phyloP scores from a whole-genome alignment of 495 filamentous ascomycete species.

The Tuber borchii region DNA sequence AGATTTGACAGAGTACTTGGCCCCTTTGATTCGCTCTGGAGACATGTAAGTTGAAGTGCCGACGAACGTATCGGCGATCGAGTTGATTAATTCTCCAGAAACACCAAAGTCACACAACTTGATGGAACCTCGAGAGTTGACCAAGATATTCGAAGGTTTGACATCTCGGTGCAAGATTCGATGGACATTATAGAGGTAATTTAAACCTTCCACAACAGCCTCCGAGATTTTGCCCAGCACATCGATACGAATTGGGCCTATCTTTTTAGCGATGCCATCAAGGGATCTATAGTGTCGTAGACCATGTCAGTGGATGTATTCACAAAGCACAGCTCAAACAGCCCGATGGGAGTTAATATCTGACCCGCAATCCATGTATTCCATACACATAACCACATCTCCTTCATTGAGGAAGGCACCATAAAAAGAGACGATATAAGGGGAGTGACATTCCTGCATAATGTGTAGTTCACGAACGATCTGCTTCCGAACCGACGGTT shows the following conservation, averaged over 20 bases:
- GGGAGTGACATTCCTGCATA: conserved; percentile 94
- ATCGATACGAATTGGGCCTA: conserved; percentile 93
- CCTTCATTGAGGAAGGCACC: conserved; percentile 94
- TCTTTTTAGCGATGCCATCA: conserved; percentile 85
- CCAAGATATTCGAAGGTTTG: conserved; percentile 93
- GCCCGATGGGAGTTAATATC: conserved; percentile 34
- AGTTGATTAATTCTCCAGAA: conserved; percentile 91
- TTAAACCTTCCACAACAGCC: conserved; percentile 86
- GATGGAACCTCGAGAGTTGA: conserved; percentile 88
- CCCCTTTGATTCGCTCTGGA: conserved; percentile 91
- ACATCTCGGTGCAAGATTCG: conserved; percentile 98
- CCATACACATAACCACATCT: conserved; percentile 99
- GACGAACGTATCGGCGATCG: conserved; percentile 94
- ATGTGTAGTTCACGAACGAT: conserved; percentile 95
- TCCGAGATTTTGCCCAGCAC: conserved; percentile 98
- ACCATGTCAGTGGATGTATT: conserved; percentile 15
- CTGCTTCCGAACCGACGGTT: conserved; percentile 89
- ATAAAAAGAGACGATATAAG: conserved; percentile 94
- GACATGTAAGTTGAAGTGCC: conserved; percentile 99
- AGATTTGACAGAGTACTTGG: conserved; percentile 93
- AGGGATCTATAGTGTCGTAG: conserved; percentile 59
- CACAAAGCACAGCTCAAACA: background rate
- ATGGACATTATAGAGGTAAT: conserved; percentile 87
- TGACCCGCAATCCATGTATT: conserved; percentile 99
- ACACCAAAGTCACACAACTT: conserved; percentile 98